A percentile compares a stretch with the other conserved stretches of the same genome.
Evolutionary conservation across 371 early-diverging fungal species (phyloP).

Genomic region (Sporodiniella umbellata): DNA sequence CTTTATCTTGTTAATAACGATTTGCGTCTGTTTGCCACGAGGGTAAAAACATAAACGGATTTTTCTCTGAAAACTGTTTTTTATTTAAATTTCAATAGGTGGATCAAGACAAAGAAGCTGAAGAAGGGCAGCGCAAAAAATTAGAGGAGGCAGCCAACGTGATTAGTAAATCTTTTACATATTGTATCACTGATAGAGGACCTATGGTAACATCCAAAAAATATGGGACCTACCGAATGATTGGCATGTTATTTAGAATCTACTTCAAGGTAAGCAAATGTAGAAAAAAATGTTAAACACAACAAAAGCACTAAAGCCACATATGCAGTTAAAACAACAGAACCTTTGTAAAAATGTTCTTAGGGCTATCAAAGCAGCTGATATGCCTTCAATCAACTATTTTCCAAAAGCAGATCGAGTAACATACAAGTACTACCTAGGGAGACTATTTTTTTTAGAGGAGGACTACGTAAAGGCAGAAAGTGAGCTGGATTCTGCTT

Average conservation of each 20-base stretch:
- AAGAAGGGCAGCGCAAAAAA: constrained; percentile 44
- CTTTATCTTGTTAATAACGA: constrained; percentile 59
- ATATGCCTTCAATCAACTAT: constrained; percentile 67
- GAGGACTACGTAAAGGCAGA: constrained; percentile 79
- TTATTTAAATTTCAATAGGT: constrained; percentile 34
- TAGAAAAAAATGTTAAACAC: not conserved
- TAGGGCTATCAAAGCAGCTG: constrained; percentile 68
- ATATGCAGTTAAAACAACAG: constrained; percentile 61
- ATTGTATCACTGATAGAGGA: constrained; percentile 79
- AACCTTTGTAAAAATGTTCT: constrained; percentile 83
- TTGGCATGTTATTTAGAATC: constrained; percentile 77
- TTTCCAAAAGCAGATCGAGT: constrained; percentile 87
- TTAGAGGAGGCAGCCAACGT: constrained; percentile 84
- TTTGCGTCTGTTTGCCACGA: constrained; percentile 41
- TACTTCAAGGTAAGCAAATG: constrained; percentile 70
- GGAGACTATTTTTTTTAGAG: constrained; percentile 78
- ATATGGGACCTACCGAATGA: constrained; percentile 87
- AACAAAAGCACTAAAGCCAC: not conserved
- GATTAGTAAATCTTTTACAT: constrained; percentile 83
- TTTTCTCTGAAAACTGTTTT: not conserved
- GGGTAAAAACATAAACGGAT: constrained; percentile 16
- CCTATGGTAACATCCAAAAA: constrained; percentile 65
- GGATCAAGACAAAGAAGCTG: constrained; percentile 41
- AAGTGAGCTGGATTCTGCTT: constrained; percentile 64
- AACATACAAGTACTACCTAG: constrained; percentile 81